Conservation (phyloP, 177 flowering plant species). For the Vitis hybrid region DNA sequence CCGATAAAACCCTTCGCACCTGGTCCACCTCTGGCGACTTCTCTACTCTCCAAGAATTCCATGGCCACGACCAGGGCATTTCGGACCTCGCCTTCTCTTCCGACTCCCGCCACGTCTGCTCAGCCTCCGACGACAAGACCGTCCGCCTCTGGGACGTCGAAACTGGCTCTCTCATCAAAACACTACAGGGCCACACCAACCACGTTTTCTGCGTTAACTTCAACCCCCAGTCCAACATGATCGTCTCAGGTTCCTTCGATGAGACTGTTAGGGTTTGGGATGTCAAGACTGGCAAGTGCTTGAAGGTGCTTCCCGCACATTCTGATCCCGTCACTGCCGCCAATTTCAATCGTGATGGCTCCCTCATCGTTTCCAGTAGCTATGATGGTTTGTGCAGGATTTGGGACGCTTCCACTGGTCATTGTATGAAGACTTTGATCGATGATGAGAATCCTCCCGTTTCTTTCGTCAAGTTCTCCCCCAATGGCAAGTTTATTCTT, state of each 20-base stretch:
- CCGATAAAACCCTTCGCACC: constrained; percentile 77
- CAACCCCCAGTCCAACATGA: constrained; percentile 90
- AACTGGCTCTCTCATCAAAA: constrained; percentile 57
- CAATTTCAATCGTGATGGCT: constrained; percentile 70
- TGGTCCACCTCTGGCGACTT: constrained; percentile 37
- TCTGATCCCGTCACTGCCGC: constrained; percentile 98
- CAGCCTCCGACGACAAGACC: constrained; percentile 94
- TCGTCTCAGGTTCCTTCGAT: constrained; percentile 92
- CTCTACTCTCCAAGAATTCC: constrained; percentile 45
- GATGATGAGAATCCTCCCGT: constrained; percentile 98
- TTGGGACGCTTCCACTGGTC: constrained; percentile 96
- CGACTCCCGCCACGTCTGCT: constrained; percentile 71
- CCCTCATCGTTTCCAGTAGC: constrained; percentile 83
- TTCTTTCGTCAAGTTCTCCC: constrained; percentile 88
- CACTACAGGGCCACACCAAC: constrained; percentile 88
- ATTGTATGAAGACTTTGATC: constrained; percentile 91
- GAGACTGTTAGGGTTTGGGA: constrained; percentile 99
- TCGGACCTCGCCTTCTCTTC: constrained; percentile 92
- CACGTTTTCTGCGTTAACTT: constrained; percentile 84
- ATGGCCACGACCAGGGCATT: constrained; percentile 78
- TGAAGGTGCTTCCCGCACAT: constrained; percentile 93
- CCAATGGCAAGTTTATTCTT: constrained; percentile 90
- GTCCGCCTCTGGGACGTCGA: constrained; percentile 75
- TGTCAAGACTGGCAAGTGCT: constrained; percentile 84
- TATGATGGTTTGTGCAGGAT: constrained; percentile 95